Evolutionary conservation across 768 basidiomycete species (phyloP).

Genomic region (Tricholoma bakamatsutake): DNA sequence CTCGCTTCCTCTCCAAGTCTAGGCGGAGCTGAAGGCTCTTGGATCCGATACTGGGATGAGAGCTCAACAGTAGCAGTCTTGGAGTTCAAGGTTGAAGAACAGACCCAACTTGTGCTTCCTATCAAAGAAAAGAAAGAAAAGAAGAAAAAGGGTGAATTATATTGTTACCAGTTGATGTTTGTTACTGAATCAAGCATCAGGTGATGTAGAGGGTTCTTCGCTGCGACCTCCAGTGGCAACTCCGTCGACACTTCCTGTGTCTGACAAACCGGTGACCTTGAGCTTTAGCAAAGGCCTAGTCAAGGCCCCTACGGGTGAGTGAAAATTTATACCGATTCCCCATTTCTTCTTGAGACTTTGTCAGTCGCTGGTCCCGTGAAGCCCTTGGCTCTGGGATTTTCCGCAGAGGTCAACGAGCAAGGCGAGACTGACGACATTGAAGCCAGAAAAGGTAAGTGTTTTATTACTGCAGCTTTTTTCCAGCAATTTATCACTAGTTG

Average conservation of each 20-base stretch:
- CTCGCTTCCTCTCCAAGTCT: conserved; percentile 59
- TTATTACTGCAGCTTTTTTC: not conserved
- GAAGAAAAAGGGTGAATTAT: conserved; percentile 53
- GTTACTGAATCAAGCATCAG: not conserved
- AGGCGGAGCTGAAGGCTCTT: conserved; percentile 66
- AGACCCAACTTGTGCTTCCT: conserved; percentile 30
- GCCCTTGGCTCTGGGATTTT: conserved; percentile 56
- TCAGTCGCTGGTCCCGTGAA: conserved; percentile 21
- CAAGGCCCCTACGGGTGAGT: conserved; percentile 26
- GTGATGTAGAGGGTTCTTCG: conserved; percentile 27
- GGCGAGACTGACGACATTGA: conserved; percentile 38
- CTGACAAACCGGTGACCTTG: conserved; percentile 76
- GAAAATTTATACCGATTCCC: not conserved
- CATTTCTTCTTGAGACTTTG: conserved; percentile 2
- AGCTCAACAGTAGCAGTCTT: conserved; percentile 67
- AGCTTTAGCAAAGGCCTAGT: conserved; percentile 57
- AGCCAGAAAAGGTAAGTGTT: conserved; percentile 49
- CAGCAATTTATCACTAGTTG: not conserved
- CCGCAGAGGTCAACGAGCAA: conserved; percentile 49
- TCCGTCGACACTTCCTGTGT: conserved; percentile 66
- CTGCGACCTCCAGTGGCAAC: conserved; percentile 31
- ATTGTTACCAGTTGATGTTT: not conserved
- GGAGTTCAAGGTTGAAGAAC: conserved; percentile 73
- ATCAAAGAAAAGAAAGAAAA: conserved; percentile 51
- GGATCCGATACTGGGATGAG: conserved; percentile 93